Conservation (phyloP, 768 basidiomycete species). For the Amyloporia xantha region DNA sequence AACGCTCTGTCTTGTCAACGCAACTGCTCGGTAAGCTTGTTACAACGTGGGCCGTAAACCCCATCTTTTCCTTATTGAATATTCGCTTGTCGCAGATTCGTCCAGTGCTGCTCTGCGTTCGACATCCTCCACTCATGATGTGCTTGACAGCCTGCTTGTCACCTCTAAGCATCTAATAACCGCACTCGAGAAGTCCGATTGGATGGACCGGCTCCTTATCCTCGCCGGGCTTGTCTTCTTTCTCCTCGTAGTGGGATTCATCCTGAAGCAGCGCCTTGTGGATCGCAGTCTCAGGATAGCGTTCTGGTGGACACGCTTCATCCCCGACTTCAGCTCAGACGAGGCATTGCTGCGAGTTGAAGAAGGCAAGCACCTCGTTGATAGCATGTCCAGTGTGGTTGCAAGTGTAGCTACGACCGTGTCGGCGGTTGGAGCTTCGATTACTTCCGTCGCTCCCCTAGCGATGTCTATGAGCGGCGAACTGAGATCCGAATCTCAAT, state of each 20-base stretch:
- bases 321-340: slow-evolving; percentile 46
- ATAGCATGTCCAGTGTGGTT: slow-evolving; percentile 2
- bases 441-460: too few species aligned
- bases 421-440: not conserved
- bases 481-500: too few species aligned
- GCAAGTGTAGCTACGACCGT: not conserved
- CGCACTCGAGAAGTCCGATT: slow-evolving; percentile 84
- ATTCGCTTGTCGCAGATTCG: slow-evolving; percentile 43
- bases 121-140: slow-evolving; percentile 72
- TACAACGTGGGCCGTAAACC: not conserved
- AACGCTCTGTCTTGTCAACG: slow-evolving; percentile 76
- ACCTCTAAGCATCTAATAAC: slow-evolving; percentile 84
- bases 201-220: slow-evolving; percentile 86
- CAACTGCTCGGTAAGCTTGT: slow-evolving; percentile 70
- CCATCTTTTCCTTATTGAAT: not conserved
- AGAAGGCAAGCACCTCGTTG: slow-evolving; percentile 16
- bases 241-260: slow-evolving; percentile 73
- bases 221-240: slow-evolving; percentile 79
- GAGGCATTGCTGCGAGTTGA: slow-evolving; percentile 29
- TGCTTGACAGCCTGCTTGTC: slow-evolving; percentile 59
- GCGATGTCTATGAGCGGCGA: too few species aligned
- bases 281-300: slow-evolving; percentile 74
- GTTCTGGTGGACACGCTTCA: slow-evolving; percentile 82
- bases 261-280: slow-evolving; percentile 82
- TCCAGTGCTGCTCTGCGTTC: slow-evolving; percentile 74